Evolutionary conservation across 768 basidiomycete genomes (phyloP), one percentile per base, ranked within the genome.

Genomic region (Naganishia friedmannii): DNA sequence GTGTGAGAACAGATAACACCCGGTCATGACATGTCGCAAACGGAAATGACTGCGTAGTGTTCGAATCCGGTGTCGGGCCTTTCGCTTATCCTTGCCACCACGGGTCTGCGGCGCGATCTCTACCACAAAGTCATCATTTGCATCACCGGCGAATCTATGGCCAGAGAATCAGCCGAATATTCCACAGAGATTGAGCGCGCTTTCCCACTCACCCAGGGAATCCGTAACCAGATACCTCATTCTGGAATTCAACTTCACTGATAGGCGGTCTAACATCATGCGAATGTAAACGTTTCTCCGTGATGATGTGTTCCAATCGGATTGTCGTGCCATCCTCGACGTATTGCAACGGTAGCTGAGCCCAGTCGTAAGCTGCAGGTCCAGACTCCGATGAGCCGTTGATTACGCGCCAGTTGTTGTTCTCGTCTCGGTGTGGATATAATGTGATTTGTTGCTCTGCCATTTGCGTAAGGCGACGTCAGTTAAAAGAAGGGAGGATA

Each of bases 191-290:
- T 65, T 13, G 1, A 42, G 32, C 65, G 37, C n/a, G 26, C 45
- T 17, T n/a, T 4, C 4, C 68, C 70, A 31, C 77, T 70, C 65
- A 82, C 75, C 89, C 90, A 0, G 88, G 82, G 84, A 90, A 88
- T 1, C 96, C 96, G 77, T 99, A 99, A 0, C 85, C 92, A 1
- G 93, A 94, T 0, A 98, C 93, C 79, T 99, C 96, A 77, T 98
- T 95, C 83, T 99, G 96, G 84, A 97, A 99, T 76, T 99, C 96
- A 55, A 97, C 95, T 55, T 99, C 96, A 37, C 91, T 92, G 17
- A 99, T 88, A 21, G 94, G 93, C 5, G 96, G 93, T 28, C 96
- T 90, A 74, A 90, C 82, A 74, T 98, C 96, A 82, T 99, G 96
- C 55, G 92, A 93, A 84, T 99, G 96, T 3, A 99, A 86, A 70